Evolutionary conservation across 352 stramenopile species (phyloP).

Genomic region (Pythium dissotocum): DNA sequence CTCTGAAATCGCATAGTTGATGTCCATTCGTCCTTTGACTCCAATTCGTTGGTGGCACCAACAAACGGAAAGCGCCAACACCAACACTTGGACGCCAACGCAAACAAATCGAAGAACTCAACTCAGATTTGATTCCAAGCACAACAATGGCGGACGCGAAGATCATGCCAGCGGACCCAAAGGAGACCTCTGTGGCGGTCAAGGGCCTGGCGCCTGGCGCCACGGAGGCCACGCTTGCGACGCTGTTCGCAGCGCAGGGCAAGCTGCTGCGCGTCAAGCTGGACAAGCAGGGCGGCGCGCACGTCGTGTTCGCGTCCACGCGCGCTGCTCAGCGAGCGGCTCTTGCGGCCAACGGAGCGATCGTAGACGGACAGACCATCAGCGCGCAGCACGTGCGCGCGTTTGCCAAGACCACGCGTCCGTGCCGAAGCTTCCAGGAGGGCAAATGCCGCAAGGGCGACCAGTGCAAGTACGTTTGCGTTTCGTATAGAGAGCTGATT

Average conservation of each 20-base stretch:
- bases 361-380: constrained; percentile 57
- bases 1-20: constrained; percentile 25
- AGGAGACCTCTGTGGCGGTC: constrained; percentile 46
- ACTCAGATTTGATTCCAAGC: not conserved
- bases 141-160: constrained; percentile 12
- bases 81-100: not conserved
- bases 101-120: constrained; percentile 11
- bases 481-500: not conserved
- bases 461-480: constrained; percentile 57
- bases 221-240: constrained; percentile 44
- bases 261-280: constrained; percentile 52
- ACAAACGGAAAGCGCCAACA: constrained; percentile 3
- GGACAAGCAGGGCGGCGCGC: constrained; percentile 53
- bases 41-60: constrained; percentile 19
- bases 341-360: constrained; percentile 47
- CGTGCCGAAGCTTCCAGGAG: constrained; percentile 57
- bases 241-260: constrained; percentile 61
- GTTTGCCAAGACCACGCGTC: constrained; percentile 41
- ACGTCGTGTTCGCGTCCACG: constrained; percentile 34
- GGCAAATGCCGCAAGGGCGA: constrained; percentile 64
- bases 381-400: constrained; percentile 39
- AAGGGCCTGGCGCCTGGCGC: constrained; percentile 46
- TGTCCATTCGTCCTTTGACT: constrained; percentile 14
- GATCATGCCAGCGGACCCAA: constrained; percentile 20
- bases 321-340: constrained; percentile 39